phyloP scores from a whole-genome alignment of 2,329 filamentous ascomycete species.

The Pseudogymnoascus sp. region DNA sequence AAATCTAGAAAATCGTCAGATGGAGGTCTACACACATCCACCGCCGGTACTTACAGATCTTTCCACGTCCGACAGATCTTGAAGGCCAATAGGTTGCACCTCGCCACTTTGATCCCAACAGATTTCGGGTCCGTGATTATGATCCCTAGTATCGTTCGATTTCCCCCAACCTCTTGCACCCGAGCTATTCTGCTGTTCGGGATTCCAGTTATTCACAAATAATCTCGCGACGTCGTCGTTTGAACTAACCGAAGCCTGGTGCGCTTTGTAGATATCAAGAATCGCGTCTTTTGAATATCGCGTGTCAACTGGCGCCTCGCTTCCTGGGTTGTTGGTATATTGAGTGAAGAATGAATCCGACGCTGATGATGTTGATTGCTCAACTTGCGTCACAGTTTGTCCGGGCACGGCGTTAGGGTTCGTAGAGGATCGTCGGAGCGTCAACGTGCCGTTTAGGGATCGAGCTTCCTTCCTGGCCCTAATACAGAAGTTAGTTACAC shows the following conservation, averaged over 20 bases:
- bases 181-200: constrained; percentile 57
- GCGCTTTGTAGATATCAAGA: constrained; percentile 59
- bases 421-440: constrained; percentile 55
- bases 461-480: constrained; percentile 53
- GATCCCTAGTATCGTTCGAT: constrained; percentile 61
- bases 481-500: not conserved
- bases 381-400: constrained; percentile 17
- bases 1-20: constrained; percentile 48
- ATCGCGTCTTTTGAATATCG: constrained; percentile 45
- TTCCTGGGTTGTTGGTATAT: constrained; percentile 32
- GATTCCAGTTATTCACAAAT: constrained; percentile 72
- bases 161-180: constrained; percentile 64
- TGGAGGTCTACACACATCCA: constrained; percentile 9
- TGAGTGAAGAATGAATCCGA: constrained; percentile 19
- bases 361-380: constrained; percentile 6
- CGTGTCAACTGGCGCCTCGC: constrained; percentile 31
- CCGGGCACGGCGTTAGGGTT: constrained; percentile 38
- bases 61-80: constrained; percentile 57
- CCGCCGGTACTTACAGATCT: constrained; percentile 41
- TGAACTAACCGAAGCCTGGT: constrained; percentile 39
- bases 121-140: constrained; percentile 73
- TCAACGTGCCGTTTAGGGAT: constrained; percentile 53
- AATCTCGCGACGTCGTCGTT: constrained; percentile 56
- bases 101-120: constrained; percentile 78
- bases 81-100: constrained; percentile 61